Evolutionary conservation across 768 basidiomycete species (phyloP).

Genomic region (Coprinopsis cinerea): DNA sequence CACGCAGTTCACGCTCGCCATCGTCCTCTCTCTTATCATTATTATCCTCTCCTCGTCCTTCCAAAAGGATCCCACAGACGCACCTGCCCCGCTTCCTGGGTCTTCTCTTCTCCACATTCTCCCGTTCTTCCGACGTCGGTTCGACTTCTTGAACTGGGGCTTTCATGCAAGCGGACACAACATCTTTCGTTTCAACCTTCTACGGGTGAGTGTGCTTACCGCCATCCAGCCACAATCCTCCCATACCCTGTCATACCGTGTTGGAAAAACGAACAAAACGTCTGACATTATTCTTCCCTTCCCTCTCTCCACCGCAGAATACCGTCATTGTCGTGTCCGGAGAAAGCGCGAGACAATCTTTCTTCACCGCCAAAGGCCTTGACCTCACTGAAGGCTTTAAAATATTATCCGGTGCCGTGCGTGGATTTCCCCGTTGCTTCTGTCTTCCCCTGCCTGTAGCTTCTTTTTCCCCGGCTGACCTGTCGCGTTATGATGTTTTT

Average conservation of each 20-base stretch:
- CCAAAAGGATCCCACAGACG: conserved; percentile 43
- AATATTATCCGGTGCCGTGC: conserved; percentile 70
- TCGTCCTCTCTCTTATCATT: conserved; percentile 42
- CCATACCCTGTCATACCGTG: neutral
- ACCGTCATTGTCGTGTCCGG: conserved; percentile 74
- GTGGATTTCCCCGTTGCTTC: conserved; percentile 24
- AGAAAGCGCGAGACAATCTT: conserved; percentile 59
- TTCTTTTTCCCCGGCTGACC: conserved; percentile 6
- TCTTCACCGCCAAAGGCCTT: conserved; percentile 64
- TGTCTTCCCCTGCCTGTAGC: conserved; percentile 16
- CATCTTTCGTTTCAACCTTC: conserved; percentile 64
- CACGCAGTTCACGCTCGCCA: conserved; percentile 41
- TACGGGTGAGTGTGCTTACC: conserved; percentile 43
- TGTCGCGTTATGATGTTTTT: neutral
- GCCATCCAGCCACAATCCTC: neutral
- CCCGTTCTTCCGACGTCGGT: conserved; percentile 64
- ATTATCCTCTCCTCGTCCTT: conserved; percentile 39
- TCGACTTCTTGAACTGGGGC: conserved; percentile 69
- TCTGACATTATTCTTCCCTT: neutral
- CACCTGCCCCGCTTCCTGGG: conserved; percentile 54
- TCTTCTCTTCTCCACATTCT: conserved; percentile 50
- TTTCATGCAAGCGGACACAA: conserved; percentile 62
- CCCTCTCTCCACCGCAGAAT: conserved; percentile 36
- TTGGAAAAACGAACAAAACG: no score
- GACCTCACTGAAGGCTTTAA: conserved; percentile 79